Evolutionary conservation across 495 filamentous ascomycete genomes (phyloP), one percentile per base, ranked within the genome.

Genomic region (Podospora anserina): DNA sequence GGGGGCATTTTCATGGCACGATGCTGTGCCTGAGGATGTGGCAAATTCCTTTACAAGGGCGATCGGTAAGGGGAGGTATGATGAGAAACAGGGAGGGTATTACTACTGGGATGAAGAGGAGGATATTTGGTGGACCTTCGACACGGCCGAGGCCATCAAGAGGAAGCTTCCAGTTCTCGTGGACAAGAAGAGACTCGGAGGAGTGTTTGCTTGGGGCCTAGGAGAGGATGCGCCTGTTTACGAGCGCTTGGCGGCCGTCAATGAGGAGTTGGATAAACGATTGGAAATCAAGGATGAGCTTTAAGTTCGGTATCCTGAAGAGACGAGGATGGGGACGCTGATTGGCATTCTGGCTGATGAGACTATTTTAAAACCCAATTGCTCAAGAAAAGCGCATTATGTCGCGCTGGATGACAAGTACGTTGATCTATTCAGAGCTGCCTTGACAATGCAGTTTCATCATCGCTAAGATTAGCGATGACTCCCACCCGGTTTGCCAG

Each of bases 41-140:
- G 68, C 80, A 65, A 71, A 70, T 19, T 84, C 85, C 15, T 84
- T 86, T 67, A 28, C 79, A 67, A 84, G 77, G 44, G 89, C 90
- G 1, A 69, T 82, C 61, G 70, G 75, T 1, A 65, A 88, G 18
- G 88, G 89, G 16, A 76, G 72, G 34, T 88, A 86, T 39, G 89
- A 92, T 65, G 78, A 83, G 6, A 69, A 83, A 53, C 77, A 79
- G 13, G 90, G 90, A 28, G 90, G 89, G 0, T 85, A 89, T 72
- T 92, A 89, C 71, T 91, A 88, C 75, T 90, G 84, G 80, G 91
- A 92, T 69, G 69, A 69, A 2, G 71, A 83, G 3, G 81, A 83
- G 34, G 80, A 85, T 66, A 72, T 91, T 39, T 92, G 89, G 85
- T 92, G 91, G 90, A 89, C 87, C 4, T 92, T 90, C 84, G 90